Evolutionary conservation across 495 filamentous ascomycete genomes (phyloP), one percentile per base, ranked within the genome.

Genomic region (Apiosordaria backusii): DNA sequence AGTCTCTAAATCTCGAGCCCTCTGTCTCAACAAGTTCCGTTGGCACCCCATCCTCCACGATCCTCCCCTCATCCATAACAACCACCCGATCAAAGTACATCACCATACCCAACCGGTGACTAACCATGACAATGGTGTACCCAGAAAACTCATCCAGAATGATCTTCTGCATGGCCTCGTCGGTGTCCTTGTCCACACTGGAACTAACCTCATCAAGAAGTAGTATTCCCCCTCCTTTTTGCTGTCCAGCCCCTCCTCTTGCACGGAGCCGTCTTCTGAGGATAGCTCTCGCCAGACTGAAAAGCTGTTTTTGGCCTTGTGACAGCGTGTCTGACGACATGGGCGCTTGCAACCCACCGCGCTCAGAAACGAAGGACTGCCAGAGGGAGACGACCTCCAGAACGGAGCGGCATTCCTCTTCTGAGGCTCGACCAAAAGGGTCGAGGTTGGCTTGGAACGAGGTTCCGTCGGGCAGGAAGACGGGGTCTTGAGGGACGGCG

Each of bases 271-370:
- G 59, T 3, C 73, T 70, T 25, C 82, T 74, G 29, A 91, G 75
- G 9, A 91, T 74, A 0, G 85, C 87, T 2, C 87, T 80, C 3
- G 84, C 86, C n/a, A 91, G 79, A 66, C 83, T 84, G 68, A 90
- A 83, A 4, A 91, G 82, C 75, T 90, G 88, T 45, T 79, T 79
- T 68, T 91, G 87, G 0, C 88, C 88, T 57, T 84, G 82, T 0
- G 83, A 87, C 4, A 89, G 79, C 66, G 78, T 77, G 53, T 82
- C 76, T 13, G 77, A 79, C 6, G 80, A 79, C 57, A 89, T 79
- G 10, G 81, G 76, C 1, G 79, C 80, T 59, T 81, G 80, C 0
- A 89, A 76, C 0, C 81, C 83, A 0, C 83, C 86, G 23, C 82
- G 79, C 50, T 81, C 78, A n/a, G 76, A 45, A 58, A 88, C 72